Evolutionary conservation across 2,329 filamentous ascomycete genomes (phyloP), one percentile per base, ranked within the genome.

Genomic region (Colletotrichum limetticola): DNA sequence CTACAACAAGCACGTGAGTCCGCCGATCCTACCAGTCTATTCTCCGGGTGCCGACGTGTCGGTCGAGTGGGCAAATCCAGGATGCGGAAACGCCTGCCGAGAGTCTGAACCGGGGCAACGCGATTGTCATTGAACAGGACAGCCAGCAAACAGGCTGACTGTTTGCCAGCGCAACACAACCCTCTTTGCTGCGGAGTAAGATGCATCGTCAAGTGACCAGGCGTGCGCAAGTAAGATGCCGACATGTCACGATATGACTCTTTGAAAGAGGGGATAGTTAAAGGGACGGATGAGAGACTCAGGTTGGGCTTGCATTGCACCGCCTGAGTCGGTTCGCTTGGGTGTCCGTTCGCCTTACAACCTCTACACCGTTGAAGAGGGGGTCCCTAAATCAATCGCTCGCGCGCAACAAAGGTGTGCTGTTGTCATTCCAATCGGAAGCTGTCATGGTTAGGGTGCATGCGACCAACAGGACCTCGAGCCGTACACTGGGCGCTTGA

Each of bases 191-290:
- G 71, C 60, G 66, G 71, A 73, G 71, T 61, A 70, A 66, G 60
- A 61, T 65, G 67, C 71, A 65, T 61, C 59, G 56, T 73, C 71
- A 73, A 71, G 67, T 73, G 71, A 73, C 61, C 53, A 35, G 60
- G 66, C 52, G 60, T 46, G 56, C 66, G 56, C 71, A 73, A 73
- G 66, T 73, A 73, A 61, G 66, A 73, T 73, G 66, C 56, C 53
- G 66, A 73, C 71, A 73, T 73, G 71, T 73, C 71, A 73, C 71
- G 60, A 73, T 72, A 65, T 73, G 66, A 73, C 46, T 73, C 66
- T 55, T 65, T 42, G 60, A 61, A 26, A 62, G 61, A 59, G 37
- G 60, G 67, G 52, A 57, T 46, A 46, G 28, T 26, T 49, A 62
- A 24, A 69, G 32, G 28, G 26, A 58, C 22, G 53, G 53, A 60